These are phyloP conservation scores for Nicotiana tomentosiformis DNA, from an alignment of 257 asterid species.

Conservation along the genomic window DNA sequence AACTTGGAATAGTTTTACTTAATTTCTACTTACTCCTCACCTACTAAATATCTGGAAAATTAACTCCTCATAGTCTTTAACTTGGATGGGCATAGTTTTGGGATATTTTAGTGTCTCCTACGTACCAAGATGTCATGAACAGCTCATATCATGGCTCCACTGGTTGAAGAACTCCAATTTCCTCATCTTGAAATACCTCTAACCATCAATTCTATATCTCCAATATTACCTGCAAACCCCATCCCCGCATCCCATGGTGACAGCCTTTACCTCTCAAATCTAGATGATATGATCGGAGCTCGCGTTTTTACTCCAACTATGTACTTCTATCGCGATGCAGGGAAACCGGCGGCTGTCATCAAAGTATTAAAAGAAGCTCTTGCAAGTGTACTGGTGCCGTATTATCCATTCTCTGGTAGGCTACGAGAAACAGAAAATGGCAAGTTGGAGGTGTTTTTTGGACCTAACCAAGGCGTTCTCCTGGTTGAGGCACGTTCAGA, in stretches of 20 bases:
- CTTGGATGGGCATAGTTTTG: neutral
- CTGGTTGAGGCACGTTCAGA: constrained; percentile 66
- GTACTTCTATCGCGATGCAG: constrained; percentile 48
- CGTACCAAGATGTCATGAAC: neutral
- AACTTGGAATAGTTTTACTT: neutral
- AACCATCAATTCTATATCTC: constrained; percentile 35
- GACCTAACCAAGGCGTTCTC: constrained; percentile 60
- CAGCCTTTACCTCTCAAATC: constrained; percentile 79
- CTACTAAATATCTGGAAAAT: neutral
- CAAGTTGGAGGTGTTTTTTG: constrained; percentile 69
- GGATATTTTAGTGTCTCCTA: constrained; percentile 5
- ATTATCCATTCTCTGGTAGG: constrained; percentile 80
- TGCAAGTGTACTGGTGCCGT: constrained; percentile 56
- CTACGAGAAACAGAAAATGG: constrained; percentile 54
- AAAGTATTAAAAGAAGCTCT: constrained; percentile 56
- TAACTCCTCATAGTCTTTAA: neutral
- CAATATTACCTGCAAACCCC: constrained; percentile 31
- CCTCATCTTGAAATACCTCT: constrained; percentile 60
- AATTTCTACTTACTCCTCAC: neutral
- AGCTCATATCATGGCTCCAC: constrained; percentile 35
- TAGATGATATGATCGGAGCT: constrained; percentile 81
- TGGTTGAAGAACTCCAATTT: constrained; percentile 67
- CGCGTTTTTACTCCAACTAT: constrained; percentile 80
- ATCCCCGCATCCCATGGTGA: constrained; percentile 29
- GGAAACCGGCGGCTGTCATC: constrained; percentile 6